Evolutionary conservation across 495 filamentous ascomycete species (phyloP), one percentile per base, ranked within the genome.

Genomic region (Tricharina praecox): DNA sequence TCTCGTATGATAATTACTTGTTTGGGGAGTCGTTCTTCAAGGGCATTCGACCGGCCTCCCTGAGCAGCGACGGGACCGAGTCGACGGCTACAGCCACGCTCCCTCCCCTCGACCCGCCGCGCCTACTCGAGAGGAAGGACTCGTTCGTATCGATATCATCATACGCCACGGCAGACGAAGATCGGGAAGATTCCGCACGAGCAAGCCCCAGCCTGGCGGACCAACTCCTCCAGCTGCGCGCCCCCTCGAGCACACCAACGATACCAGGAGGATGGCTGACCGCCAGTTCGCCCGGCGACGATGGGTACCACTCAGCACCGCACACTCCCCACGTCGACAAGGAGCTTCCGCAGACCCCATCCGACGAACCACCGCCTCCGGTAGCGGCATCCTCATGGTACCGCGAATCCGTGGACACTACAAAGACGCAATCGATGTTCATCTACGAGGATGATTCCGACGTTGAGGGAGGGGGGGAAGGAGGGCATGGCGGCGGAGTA

Each of bases 221-320:
- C 10, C 38, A 16, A 42, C 38, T 8, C 43, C 51, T 11, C 48
- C 55, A 18, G n/a, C n/a, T n/a, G n/a, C n/a, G n/a, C n/a, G n/a
- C n/a, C n/a, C n/a, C n/a, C n/a, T n/a, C n/a, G n/a, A n/a, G n/a
- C n/a, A n/a, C n/a, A 21, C 9, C 23, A 44, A 39, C 24, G 8
- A 37, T 49, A n/a, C 46, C 55, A 4, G 28, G 38, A 3, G 55
- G 48, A n/a, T 60, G 56, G 56, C 20, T 48, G 23, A 32, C 44
- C 2, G 52, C 56, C 15, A 33, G 42, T 26, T 43, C 48, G n/a
- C 45, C 45, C 2, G 47, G 52, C 15, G 58, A 61, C 23, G 58
- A 60, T 21, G 58, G 58, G 8, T 61, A 61, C 35, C 58, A 61
- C 24, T 54, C 49, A 26, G 57, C 57, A 2, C 58, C 58, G 1